phyloP scores from a whole-genome alignment of 495 filamentous ascomycete genomes.

The Penicillium riverlandense region DNA sequence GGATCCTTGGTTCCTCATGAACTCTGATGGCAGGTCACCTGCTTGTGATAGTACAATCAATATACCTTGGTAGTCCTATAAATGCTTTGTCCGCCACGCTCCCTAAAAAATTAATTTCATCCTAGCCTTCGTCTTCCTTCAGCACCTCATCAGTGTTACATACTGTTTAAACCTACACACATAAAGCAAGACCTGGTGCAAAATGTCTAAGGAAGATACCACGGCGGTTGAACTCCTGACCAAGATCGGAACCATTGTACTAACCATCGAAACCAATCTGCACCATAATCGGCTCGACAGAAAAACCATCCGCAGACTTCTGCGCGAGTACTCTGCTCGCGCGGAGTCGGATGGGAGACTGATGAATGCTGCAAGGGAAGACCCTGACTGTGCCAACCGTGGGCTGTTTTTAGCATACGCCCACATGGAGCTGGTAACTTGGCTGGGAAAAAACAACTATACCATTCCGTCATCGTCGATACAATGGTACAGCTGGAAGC shows the following conservation, averaged over 20 bases:
- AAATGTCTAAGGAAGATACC: not conserved
- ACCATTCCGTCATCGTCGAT: conserved; percentile 6
- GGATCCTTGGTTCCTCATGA: no score
- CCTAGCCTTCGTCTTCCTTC: no score
- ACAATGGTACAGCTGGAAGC: conserved; percentile 9
- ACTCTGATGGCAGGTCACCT: no score
- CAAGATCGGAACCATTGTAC: not conserved
- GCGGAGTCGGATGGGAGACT: conserved; percentile 8
- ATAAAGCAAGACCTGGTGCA: no score
- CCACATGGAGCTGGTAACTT: conserved; percentile 10
- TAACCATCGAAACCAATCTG: conserved; percentile 9
- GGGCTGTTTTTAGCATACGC: conserved; percentile 10
- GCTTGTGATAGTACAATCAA: no score
- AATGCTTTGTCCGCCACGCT: no score
- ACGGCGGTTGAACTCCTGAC: conserved; percentile 4
- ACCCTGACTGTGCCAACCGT: conserved; percentile 3
- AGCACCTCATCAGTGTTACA: no score
- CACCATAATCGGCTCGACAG: conserved; percentile 7
- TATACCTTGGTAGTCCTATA: no score
- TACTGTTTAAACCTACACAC: no score
- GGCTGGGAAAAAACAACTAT: conserved; percentile 6
- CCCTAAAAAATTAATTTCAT: no score
- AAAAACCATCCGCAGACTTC: not conserved
- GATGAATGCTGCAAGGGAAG: conserved; percentile 7
- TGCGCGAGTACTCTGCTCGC: conserved; percentile 5